Base-by-base conservation (phyloP, 2,329 filamentous ascomycete species). In the Ustilaginoidea virens region DNA sequence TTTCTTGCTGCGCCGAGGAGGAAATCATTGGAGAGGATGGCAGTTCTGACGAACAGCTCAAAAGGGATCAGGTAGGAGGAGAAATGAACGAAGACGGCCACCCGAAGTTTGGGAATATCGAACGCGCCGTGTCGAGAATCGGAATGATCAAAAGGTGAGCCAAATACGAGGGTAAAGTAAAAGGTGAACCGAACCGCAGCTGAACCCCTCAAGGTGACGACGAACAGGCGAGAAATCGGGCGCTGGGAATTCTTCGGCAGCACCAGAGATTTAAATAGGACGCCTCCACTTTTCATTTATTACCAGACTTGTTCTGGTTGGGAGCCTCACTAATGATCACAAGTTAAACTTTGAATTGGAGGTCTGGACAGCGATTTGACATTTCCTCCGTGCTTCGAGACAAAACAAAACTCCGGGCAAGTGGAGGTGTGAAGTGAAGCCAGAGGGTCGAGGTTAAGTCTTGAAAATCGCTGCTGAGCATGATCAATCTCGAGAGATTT, bases 21-120 rank as follows among this genome's bases (percentile, higher is more conserved):
- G 47, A 42, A 47, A 43, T 51, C 51, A 54, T 54, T 53, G 42
- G 48, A 38, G 40, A 33, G 39, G 42, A 47, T 33, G 42, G 36
- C 12, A 29, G 32, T 32, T 31, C 33, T 29, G 27, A 28, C 35
- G 37, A 32, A 40, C 32, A 31, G 23, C 22, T 29, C 25, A 21
- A 30, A 24, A 31, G 21, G 8, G 17, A 34, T n/a, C 5, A 21
- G 22, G 9, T 23, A 10, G 25, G 28, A 6, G n/a, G 24, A 28
- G 17, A 13, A 30, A 14, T 13, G 8, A 15, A 10, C 6, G 7
- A 16, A 20, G 23, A 23, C 13, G 22, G 30, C 7, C 14, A 22
- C n/a, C n/a, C n/a, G n/a, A n/a, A 16, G 11, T 21, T 17, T 10
- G 14, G 22, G 14, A 17, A 23, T 19, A 10, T 20, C 12, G 25